Evolutionary conservation across 2,329 filamentous ascomycete species (phyloP).

Genomic region (Botrytis elliptica): DNA sequence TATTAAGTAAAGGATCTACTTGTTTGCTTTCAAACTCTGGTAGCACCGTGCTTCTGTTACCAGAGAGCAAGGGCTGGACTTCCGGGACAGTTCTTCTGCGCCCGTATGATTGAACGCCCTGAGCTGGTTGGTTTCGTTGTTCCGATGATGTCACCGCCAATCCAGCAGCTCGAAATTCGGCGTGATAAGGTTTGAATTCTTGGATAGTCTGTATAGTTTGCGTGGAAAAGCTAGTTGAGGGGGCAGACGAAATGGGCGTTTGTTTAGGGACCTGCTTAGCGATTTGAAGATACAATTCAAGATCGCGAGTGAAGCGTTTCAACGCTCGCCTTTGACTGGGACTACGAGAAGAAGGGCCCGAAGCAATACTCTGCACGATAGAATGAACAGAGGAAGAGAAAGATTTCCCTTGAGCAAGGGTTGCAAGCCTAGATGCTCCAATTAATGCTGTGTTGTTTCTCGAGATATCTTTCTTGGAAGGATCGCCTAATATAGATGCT

Average conservation of each 20-base stretch:
- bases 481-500: not conserved
- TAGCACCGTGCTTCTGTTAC: not conserved
- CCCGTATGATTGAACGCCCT: not conserved
- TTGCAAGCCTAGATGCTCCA: constrained; percentile 13
- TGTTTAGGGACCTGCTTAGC: constrained; percentile 43
- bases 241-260: constrained; percentile 34
- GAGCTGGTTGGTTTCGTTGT: constrained; percentile 33
- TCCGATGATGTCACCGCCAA: constrained; percentile 56
- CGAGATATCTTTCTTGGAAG: not conserved
- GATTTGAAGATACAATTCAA: constrained; percentile 45
- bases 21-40: not conserved
- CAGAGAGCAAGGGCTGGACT: constrained; percentile 3
- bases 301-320: constrained; percentile 44
- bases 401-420: constrained; percentile 13
- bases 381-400: constrained; percentile 26
- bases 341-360: constrained; percentile 41
- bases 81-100: constrained; percentile 20
- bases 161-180: constrained; percentile 53
- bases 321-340: constrained; percentile 47
- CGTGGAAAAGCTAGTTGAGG: constrained; percentile 41
- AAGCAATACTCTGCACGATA: constrained; percentile 27
- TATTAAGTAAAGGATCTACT: not conserved
- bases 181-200: constrained; percentile 53
- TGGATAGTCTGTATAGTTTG: constrained; percentile 55
- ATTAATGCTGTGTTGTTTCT: constrained; percentile 8